Base-by-base conservation (phyloP, 1,284 basidiomycete genomes). In the Microstroma glucosiphilum region DNA sequence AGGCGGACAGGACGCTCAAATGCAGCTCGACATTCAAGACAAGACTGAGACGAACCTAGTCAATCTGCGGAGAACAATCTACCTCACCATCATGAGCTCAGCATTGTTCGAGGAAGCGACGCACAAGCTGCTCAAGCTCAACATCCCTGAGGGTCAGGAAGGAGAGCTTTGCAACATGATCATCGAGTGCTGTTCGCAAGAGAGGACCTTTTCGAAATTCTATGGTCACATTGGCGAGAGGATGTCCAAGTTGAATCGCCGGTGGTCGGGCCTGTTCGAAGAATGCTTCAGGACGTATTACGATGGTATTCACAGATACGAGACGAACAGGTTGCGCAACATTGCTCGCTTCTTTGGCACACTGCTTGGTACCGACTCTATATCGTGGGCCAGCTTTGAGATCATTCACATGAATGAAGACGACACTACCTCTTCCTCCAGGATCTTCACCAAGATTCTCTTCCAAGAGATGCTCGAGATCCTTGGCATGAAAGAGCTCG, bases 171-270 rank as follows among this genome's bases (percentile, higher is more conserved):
- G 90, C 81, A 97, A 98, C 83, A 98, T 98, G 94, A 86, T 98
- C 64, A 89, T 98, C 80, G 94, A 98, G 78, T 98, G 94, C 88
- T 98, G 94, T 79, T 98, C 94, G 1, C 94, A 98, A 83, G 94
- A 98, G 80, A 89, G 94, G 4, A 93, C 94, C 0, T 98, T 96
- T 80, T 90, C 90, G 11, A 91, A 86, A 48, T 98, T 96, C 83
- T 98, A 94, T 78, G 94, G 94, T 21, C 86, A 96, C 41, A 86
- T 96, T 71, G 92, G 92, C 59, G 94, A 98, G 81, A 88, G 94
- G 12, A 92, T 98, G 82, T 90, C 90, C 83, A 96, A 96, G 81
- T 84, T 98, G 70, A 92, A 96, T 80, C 88, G 91, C 30, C 84
- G 90, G 11, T 98, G 94, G 93, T 89, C 88, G 51, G 91, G 92